phyloP scores from a whole-genome alignment of 1,284 basidiomycete species.

The Cutaneotrichosporon mucoides region DNA sequence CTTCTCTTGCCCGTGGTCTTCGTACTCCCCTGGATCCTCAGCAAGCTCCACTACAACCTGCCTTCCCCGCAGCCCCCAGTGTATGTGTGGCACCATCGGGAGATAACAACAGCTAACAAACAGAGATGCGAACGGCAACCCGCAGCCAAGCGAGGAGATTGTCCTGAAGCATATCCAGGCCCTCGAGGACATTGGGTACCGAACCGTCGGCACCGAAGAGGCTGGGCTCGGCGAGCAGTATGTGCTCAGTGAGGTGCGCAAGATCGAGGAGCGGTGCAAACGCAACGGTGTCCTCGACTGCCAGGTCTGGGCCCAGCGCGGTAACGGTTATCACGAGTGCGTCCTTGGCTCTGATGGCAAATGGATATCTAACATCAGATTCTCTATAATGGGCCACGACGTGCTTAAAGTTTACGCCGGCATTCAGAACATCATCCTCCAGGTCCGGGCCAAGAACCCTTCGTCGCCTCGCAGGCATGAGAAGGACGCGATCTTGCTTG shows the following conservation, averaged over 20 bases:
- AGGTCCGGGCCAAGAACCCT: conserved; percentile 59
- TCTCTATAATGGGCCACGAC: conserved; percentile 76
- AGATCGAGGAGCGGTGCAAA: conserved; percentile 62
- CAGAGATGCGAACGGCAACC: conserved; percentile 28
- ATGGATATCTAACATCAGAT: conserved; percentile 51
- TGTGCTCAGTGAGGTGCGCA: conserved; percentile 66
- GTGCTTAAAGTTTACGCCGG: conserved; percentile 89
- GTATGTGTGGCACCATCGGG: neutral
- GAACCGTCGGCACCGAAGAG: conserved; percentile 86
- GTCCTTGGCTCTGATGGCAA: conserved; percentile 32
- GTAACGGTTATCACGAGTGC: conserved; percentile 76
- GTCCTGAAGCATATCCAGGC: conserved; percentile 41
- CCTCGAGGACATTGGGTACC: conserved; percentile 76
- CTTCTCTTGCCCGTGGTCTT: conserved; percentile 30
- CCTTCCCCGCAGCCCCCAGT: conserved; percentile 31
- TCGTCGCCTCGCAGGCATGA: conserved; percentile 64
- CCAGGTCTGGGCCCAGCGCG: conserved; percentile 81
- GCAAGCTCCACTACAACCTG: conserved; percentile 36
- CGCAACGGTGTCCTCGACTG: conserved; percentile 64
- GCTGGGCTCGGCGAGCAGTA: conserved; percentile 82
- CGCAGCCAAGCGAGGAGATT: conserved; percentile 40
- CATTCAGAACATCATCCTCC: conserved; percentile 82
- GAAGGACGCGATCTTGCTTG: conserved; percentile 78
- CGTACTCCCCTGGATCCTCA: conserved; percentile 29
- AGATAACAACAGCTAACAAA: too few species aligned